Evolutionary conservation across 73 alveolate species (phyloP), one percentile per base, ranked within the genome.

Genomic region (Effrenium voratum): DNA sequence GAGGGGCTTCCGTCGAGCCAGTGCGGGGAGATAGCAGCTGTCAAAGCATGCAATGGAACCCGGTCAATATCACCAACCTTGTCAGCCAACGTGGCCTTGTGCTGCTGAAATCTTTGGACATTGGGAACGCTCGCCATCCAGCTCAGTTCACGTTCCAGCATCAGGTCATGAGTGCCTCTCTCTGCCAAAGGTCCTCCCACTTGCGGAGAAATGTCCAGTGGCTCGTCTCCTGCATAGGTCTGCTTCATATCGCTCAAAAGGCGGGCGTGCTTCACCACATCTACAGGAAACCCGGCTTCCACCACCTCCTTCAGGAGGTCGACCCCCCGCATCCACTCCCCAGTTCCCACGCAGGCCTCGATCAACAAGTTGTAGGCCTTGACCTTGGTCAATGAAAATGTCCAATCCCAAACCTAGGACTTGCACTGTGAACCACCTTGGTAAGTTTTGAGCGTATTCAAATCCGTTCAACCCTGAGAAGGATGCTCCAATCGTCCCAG

Each of bases 11-110:
- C 77, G 47, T 90, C 72, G 47, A 90, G n/a, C 97, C 97, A 90
- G n/a, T 90, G 97, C 2, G 97, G 97, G 34, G 97, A 75, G 30
- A 90, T 68, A 46, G 88, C 45, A 8, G 97, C 97, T 5, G 97
- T 87, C 8, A 90, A 90, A 2, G 73, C 97, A 26, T 90, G 97
- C 2, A 90, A 34, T 10, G 97, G 80, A 2, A 90, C 5, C 45
- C 43, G 49, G 49, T 60, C 84, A 52, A 8, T 52, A 8, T 52
- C 63, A 8, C 63, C 63, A 52, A 12, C 63, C 8, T 52, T 66
- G 44, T 46, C 28, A 66, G 90, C 68, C 68, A 79, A 46, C 90
- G 68, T 45, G 68, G 44, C 8, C 68, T 66, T 19, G 16, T 4
- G 60, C 43, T 28, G 43, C 40, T 40, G 34, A 2, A 34, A 12